phyloP scores from a whole-genome alignment of 345 rosid species.

The Moricandia arvensis region DNA sequence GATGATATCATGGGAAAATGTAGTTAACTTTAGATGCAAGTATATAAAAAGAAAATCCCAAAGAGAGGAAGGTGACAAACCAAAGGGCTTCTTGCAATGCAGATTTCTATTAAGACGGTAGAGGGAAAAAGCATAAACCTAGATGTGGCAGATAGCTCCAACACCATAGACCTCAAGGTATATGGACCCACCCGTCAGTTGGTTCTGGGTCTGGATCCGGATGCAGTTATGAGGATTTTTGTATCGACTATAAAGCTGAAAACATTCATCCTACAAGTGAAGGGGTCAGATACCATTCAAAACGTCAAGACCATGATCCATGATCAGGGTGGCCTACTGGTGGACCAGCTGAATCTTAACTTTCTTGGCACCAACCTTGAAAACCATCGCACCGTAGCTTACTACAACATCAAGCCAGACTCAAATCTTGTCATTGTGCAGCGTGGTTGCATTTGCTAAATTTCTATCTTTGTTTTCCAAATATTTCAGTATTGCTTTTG shows the following conservation, averaged over 20 bases:
- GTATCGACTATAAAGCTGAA: constrained; percentile 2
- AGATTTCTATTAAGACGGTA: neutral
- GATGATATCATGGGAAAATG: neutral
- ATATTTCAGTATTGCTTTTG: neutral
- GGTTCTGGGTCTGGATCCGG: neutral
- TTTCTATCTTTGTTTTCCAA: neutral
- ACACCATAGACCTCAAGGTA: constrained; percentile 7
- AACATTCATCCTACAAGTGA: constrained; percentile 14
- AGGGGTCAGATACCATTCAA: constrained; percentile 6
- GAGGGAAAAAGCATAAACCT: constrained; percentile 17
- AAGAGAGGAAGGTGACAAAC: neutral
- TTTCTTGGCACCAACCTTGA: constrained; percentile 3
- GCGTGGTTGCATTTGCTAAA: constrained; percentile 17
- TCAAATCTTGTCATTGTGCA: constrained; percentile 23
- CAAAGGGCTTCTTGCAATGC: neutral
- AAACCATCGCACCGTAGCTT: neutral
- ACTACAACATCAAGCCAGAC: constrained; percentile 20
- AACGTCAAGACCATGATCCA: constrained; percentile 20
- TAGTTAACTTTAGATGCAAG: neutral
- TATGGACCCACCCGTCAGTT: neutral
- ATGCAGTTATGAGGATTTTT: constrained; percentile 6
- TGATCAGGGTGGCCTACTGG: constrained; percentile 7
- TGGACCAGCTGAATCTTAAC: neutral
- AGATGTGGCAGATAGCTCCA: constrained; percentile 11
- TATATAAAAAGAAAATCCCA: neutral